Conservation (phyloP, 495 filamentous ascomycete genomes). For the Paragyromitra xinjiangensis region DNA sequence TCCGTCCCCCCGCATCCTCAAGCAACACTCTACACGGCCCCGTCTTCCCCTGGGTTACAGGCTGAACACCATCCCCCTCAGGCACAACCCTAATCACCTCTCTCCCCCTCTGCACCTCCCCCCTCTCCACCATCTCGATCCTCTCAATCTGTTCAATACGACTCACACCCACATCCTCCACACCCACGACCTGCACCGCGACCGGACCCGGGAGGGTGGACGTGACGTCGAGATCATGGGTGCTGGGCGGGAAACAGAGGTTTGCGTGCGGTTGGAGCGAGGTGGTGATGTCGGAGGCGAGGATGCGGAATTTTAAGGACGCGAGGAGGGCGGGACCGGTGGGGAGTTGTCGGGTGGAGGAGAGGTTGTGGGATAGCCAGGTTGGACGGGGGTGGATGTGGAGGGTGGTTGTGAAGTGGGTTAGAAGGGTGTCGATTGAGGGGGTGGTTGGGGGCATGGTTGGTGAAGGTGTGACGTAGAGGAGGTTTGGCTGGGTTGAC, state of each 20-base stretch:
- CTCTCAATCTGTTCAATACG: constrained; percentile 86
- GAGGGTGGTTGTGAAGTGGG: constrained; percentile 36
- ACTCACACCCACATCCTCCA: constrained; percentile 80
- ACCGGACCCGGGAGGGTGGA: constrained; percentile 67
- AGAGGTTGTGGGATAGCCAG: constrained; percentile 54
- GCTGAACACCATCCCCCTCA: constrained; percentile 59
- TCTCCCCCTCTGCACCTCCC: constrained; percentile 80
- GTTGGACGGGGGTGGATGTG: constrained; percentile 39
- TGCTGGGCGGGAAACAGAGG: constrained; percentile 68
- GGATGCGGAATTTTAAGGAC: constrained; percentile 81
- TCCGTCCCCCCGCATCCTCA: constrained; percentile 78
- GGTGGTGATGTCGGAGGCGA: constrained; percentile 76
- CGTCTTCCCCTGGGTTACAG: constrained; percentile 44
- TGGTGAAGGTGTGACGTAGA: not conserved
- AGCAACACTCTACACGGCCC: constrained; percentile 83
- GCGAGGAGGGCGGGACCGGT: constrained; percentile 76
- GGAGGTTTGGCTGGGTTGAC: not conserved
- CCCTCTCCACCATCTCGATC: constrained; percentile 81
- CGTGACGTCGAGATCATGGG: constrained; percentile 65
- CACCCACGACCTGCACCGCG: constrained; percentile 80
- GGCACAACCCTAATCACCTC: constrained; percentile 80
- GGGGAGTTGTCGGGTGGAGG: constrained; percentile 63
- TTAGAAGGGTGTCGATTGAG: constrained; percentile 47
- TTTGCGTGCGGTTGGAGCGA: constrained; percentile 64
- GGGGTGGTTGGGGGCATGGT: constrained; percentile 28